phyloP scores from a whole-genome alignment of 2,329 filamentous ascomycete genomes.

The Fusarium pseudoanthophilum region DNA sequence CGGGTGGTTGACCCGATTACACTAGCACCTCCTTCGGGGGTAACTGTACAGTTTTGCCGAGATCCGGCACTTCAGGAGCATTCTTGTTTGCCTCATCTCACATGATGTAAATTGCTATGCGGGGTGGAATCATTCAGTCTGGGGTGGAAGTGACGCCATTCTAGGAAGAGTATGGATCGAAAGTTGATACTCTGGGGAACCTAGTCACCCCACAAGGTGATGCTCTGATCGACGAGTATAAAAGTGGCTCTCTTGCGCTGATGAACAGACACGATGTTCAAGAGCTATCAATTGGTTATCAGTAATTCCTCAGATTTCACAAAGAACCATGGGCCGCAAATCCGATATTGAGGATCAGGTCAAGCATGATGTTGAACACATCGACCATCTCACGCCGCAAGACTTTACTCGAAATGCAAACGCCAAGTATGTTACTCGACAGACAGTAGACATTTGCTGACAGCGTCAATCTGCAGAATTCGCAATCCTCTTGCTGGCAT shows the following conservation, averaged over 20 bases:
- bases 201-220: constrained; percentile 7
- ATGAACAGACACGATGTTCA: background rate
- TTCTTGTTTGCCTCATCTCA: background rate
- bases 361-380: constrained; percentile 33
- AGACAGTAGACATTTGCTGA: background rate
- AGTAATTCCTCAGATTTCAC: background rate
- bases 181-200: background rate
- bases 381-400: constrained; percentile 15
- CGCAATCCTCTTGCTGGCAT: constrained; percentile 44
- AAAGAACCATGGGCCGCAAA: background rate
- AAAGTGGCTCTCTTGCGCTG: constrained; percentile 3
- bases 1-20: background rate
- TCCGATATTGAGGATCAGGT: constrained; percentile 37
- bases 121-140: background rate
- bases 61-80: background rate
- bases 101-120: background rate
- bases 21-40: background rate
- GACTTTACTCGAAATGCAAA: constrained; percentile 48
- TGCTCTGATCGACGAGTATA: constrained; percentile 2
- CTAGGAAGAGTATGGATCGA: background rate
- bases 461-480: constrained; percentile 23
- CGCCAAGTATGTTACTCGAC: constrained; percentile 39
- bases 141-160: background rate
- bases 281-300: background rate
- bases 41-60: background rate